Conservation (phyloP, 139 green algal species). For the Prasinococcaceae sp. region DNA sequence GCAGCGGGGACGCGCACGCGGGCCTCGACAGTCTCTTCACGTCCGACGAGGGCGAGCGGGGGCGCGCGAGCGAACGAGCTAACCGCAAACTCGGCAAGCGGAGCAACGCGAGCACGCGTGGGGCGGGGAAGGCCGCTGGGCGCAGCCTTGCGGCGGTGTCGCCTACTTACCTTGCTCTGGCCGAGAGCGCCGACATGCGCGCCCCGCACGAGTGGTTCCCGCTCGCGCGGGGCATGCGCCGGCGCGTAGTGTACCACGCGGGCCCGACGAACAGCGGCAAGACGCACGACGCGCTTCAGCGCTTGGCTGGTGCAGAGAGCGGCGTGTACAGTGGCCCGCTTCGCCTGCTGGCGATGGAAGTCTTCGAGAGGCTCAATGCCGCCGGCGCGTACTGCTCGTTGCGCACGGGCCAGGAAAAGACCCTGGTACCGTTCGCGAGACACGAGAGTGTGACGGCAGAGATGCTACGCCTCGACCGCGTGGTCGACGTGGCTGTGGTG, state of each 20-base stretch:
- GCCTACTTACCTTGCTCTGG: conserved; percentile 13
- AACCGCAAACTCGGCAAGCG: too few species aligned
- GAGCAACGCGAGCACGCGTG: too few species aligned
- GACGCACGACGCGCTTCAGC: conserved; percentile 68
- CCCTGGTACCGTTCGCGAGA: conserved; percentile 45
- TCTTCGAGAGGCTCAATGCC: conserved; percentile 26
- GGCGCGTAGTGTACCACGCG: conserved; percentile 75
- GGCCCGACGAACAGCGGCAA: conserved; percentile 95
- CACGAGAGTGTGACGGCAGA: conserved; percentile 88
- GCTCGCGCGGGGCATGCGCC: conserved; percentile 53
- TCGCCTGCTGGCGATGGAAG: conserved; percentile 83
- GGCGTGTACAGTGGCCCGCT: conserved; percentile 90
- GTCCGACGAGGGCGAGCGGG: too few species aligned
- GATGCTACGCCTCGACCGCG: conserved; percentile 52
- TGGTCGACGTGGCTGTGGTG: conserved; percentile 79
- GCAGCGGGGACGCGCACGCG: too few species aligned
- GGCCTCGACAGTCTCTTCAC: too few species aligned
- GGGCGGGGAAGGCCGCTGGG: too few species aligned
- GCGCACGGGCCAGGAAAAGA: conserved; percentile 70
- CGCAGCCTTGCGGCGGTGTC: too few species aligned
- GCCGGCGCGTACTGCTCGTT: conserved; percentile 40
- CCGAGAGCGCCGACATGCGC: conserved; percentile 16
- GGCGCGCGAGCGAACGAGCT: too few species aligned
- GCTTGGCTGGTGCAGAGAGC: conserved; percentile 15
- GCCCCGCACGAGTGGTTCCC: conserved; percentile 37